phyloP scores from a whole-genome alignment of 805 yeast genomes.

The Candida ponderosae region DNA sequence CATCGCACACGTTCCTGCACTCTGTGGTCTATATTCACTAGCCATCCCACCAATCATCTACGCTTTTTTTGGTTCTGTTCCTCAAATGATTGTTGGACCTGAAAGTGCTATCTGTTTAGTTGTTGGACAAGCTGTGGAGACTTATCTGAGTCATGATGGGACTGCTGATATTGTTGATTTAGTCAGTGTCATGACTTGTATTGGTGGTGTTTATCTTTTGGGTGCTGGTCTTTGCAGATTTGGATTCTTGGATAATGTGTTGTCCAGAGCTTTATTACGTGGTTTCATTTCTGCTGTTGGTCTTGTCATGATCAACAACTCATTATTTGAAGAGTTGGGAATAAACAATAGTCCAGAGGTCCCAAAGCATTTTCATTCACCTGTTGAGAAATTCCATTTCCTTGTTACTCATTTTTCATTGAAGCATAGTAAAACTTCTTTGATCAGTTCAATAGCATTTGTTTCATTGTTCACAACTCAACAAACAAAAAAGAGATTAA shows the following conservation, averaged over 20 bases:
- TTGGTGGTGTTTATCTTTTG: conserved; percentile 66
- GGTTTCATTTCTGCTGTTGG: conserved; percentile 89
- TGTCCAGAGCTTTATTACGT: conserved; percentile 66
- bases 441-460: conserved; percentile 51
- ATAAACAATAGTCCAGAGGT: conserved; percentile 39
- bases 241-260: conserved; percentile 77
- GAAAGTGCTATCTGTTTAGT: conserved; percentile 83
- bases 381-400: conserved; percentile 61
- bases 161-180: conserved; percentile 43
- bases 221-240: conserved; percentile 74
- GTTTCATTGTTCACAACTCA: conserved; percentile 33
- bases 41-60: conserved; percentile 76
- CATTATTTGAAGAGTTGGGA: conserved; percentile 68
- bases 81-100: conserved; percentile 86
- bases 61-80: conserved; percentile 75
- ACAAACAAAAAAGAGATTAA: conserved; percentile 30
- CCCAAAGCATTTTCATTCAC: conserved; percentile 55
- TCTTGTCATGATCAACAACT: conserved; percentile 70
- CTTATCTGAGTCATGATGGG: conserved; percentile 34
- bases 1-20: conserved; percentile 75
- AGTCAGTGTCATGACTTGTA: conserved; percentile 61
- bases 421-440: conserved; percentile 51
- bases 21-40: conserved; percentile 70
- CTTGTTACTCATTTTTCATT: conserved; percentile 39
- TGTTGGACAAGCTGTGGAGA: conserved; percentile 71